phyloP scores from a whole-genome alignment of 208 protist species.

The Strigomonas culicis region DNA sequence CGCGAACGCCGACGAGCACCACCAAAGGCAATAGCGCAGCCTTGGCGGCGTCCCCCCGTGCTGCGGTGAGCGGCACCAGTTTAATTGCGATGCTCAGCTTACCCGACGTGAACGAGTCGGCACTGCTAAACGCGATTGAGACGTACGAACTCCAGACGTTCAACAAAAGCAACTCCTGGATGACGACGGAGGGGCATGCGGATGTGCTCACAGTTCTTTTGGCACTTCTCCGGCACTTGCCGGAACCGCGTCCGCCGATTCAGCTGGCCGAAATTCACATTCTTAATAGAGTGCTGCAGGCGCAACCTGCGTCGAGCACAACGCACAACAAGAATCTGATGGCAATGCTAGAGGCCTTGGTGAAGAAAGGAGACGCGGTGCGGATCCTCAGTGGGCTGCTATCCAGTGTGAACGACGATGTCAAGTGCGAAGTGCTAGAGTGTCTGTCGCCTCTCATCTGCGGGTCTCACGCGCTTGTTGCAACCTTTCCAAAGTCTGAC shows the following conservation, averaged over 20 bases:
- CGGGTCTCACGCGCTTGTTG: slow-evolving; percentile 29
- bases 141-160: slow-evolving; percentile 61
- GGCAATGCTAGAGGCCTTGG: slow-evolving; percentile 39
- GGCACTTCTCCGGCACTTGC: slow-evolving; percentile 58
- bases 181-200: slow-evolving; percentile 23
- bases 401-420: slow-evolving; percentile 89
- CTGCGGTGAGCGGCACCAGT: slow-evolving; percentile 30
- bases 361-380: slow-evolving; percentile 45
- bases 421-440: slow-evolving; percentile 87
- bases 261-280: slow-evolving; percentile 72
- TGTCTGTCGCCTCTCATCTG: slow-evolving; percentile 63
- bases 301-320: slow-evolving; percentile 20
- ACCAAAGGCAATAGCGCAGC: background rate
- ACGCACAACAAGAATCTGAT: slow-evolving; percentile 31
- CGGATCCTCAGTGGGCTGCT: slow-evolving; percentile 56
- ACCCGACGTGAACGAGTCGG: slow-evolving; percentile 74
- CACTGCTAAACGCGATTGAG: slow-evolving; percentile 69
- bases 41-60: slow-evolving; percentile 6
- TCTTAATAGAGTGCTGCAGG: slow-evolving; percentile 58
- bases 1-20: background rate
- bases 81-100: slow-evolving; percentile 64
- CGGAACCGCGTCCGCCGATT: slow-evolving; percentile 66
- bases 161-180: slow-evolving; percentile 29
- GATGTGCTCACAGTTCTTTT: slow-evolving; percentile 48
- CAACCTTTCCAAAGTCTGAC: slow-evolving; percentile 17